phyloP scores from a whole-genome alignment of 345 rosid species.

The Hibiscus mutabilis region DNA sequence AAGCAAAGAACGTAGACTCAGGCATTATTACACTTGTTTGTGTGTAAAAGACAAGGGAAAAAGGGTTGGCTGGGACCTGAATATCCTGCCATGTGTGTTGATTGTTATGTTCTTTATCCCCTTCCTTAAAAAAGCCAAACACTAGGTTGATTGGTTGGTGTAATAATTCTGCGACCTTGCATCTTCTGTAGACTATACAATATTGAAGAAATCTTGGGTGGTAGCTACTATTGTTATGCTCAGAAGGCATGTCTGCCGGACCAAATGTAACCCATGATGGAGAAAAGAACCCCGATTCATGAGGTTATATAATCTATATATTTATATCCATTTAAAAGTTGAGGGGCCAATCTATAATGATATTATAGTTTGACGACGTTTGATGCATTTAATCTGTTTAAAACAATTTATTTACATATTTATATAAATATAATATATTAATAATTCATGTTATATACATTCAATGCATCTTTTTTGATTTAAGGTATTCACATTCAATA shows the following conservation, averaged over 20 bases:
- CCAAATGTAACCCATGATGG: neutral
- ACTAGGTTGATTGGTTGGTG: neutral
- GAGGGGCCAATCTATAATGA: no score
- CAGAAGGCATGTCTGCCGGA: neutral
- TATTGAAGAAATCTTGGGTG: neutral
- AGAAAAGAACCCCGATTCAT: neutral
- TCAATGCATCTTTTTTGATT: no score
- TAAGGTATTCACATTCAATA: no score
- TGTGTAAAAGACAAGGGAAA: neutral
- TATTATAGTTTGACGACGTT: no score
- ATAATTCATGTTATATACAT: no score
- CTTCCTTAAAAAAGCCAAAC: neutral
- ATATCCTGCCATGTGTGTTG: neutral
- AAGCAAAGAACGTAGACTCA: neutral
- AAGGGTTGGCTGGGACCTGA: neutral
- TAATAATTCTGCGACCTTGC: neutral
- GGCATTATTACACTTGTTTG: neutral
- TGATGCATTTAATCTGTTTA: no score
- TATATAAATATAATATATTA: no score
- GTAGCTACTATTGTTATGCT: neutral
- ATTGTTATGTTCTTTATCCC: neutral
- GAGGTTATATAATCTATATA: no score
- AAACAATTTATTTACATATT: no score
- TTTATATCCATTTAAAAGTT: no score
- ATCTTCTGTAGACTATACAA: neutral